Evolutionary conservation across 805 yeast genomes (phyloP).

Genomic region (Phaffomyces opuntiae): DNA sequence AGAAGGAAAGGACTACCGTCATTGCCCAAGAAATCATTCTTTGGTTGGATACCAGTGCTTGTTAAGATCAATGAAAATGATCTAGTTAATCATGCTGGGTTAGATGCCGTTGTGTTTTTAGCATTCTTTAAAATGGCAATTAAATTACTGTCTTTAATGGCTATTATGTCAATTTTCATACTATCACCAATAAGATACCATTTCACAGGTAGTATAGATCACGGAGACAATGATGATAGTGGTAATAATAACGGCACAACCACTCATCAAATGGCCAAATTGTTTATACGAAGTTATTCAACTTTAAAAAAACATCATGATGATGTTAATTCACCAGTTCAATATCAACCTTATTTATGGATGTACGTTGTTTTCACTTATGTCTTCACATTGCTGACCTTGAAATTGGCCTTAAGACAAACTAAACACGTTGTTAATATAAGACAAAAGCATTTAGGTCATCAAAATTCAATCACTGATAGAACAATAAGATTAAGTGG

Average conservation of each 20-base stretch:
- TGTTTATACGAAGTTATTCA: not conserved
- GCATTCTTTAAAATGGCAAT: conserved; percentile 89
- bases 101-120: conserved; percentile 88
- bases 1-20: conserved; percentile 49
- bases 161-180: conserved; percentile 62
- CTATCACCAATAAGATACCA: conserved; percentile 82
- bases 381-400: conserved; percentile 66
- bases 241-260: not conserved
- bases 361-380: conserved; percentile 83
- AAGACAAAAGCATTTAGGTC: conserved; percentile 77
- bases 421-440: conserved; percentile 68
- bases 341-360: conserved; percentile 63
- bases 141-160: conserved; percentile 53
- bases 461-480: conserved; percentile 84
- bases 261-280: conserved; percentile 1
- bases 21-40: conserved; percentile 48
- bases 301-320: conserved; percentile 21
- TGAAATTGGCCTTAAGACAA: conserved; percentile 55
- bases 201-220: conserved; percentile 75
- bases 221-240: conserved; percentile 33
- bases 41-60: conserved; percentile 77
- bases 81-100: conserved; percentile 81
- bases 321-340: conserved; percentile 24
- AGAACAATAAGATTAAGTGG: conserved; percentile 85
- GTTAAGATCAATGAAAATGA: conserved; percentile 63